Evolutionary conservation across 495 filamentous ascomycete species (phyloP), one percentile per base, ranked within the genome.

Genomic region (Penicillium psychrofluorescens): DNA sequence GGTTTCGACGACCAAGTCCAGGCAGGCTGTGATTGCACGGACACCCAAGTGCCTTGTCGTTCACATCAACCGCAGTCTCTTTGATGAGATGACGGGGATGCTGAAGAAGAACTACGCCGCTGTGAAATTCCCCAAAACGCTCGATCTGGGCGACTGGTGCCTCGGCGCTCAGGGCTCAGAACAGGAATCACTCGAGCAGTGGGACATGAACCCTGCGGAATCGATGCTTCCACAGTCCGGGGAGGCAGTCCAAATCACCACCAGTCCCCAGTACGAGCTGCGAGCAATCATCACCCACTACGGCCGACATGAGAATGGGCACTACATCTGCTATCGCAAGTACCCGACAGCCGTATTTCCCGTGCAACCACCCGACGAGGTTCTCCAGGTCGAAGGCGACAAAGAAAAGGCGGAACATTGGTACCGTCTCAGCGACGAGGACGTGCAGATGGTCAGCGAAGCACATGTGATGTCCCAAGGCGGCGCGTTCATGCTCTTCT

Each of bases 401-500:
- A 55, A 67, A 37, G 64, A 74, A 29, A 65, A 56, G 37, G 29
- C 53, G 1, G 62, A 74, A 32, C 61, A 73, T 13, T 95, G 90
- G 90, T 95, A 85, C 80, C 71, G 83, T 10, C 67, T 95, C 11
- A 95, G 88, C 59, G 90, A 95, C 56, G 85, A 94, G 36, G 79
- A 85, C 43, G 89, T 95, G 8, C 75, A 66, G 46, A 75, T 76
- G 50, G 88, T 88, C 41, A 73, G 75, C 13, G 90, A 95, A 63
- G 68, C 75, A 10, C 73, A 73, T 29, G 90, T 92, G 0, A 73
- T 95, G 41, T 70, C 64, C 2, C 86, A 91, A 53, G 79, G 81
- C n/a, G 89, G 85, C 11, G 91, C 85, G 1, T 97, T 96, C 55
- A 96, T 98, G 91, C 72, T 97, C 8, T 96, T 98, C 64, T 98